Conservation (phyloP, 1,139 yeast genomes). For the Candida gigantensis region DNA sequence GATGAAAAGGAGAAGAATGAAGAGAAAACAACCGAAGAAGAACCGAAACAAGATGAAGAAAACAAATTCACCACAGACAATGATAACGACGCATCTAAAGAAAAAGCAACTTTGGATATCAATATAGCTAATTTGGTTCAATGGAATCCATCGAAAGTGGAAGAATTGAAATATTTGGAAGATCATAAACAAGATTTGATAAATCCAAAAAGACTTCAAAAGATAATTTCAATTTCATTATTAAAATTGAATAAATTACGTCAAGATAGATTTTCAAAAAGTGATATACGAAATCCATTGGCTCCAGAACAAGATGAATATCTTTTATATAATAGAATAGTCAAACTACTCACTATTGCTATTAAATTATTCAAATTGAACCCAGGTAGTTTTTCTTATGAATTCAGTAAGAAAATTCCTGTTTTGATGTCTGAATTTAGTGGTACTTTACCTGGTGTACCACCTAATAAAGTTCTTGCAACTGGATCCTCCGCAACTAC, state of each 20-base stretch:
- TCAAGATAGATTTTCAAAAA: constrained; percentile 50
- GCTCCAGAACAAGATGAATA: constrained; percentile 33
- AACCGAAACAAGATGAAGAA: too few relatives aligned
- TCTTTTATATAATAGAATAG: constrained; percentile 44
- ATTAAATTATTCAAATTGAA: constrained; percentile 29
- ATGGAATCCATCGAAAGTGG: constrained; percentile 39
- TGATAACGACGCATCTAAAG: too few relatives aligned
- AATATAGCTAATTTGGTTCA: constrained; percentile 35
- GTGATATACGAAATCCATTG: constrained; percentile 30
- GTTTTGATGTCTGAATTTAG: constrained; percentile 71
- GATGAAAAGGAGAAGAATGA: constrained; percentile 11
- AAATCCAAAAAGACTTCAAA: constrained; percentile 39
- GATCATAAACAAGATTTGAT: constrained; percentile 26
- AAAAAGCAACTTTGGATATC: constrained; percentile 16
- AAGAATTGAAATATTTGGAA: constrained; percentile 28
- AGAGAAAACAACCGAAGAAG: constrained; percentile 9
- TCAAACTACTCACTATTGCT: constrained; percentile 31
- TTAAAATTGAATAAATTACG: constrained; percentile 64
- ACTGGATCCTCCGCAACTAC: too few relatives aligned
- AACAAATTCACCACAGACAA: too few relatives aligned
- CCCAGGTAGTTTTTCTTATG: constrained; percentile 32
- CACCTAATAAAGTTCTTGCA: constrained; percentile 16
- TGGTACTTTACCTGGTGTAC: constrained; percentile 76
- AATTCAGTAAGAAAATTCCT: constrained; percentile 55
- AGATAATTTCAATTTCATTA: constrained; percentile 57